Conservation (phyloP, 345 rosid species). For the Euclidium syriacum region DNA sequence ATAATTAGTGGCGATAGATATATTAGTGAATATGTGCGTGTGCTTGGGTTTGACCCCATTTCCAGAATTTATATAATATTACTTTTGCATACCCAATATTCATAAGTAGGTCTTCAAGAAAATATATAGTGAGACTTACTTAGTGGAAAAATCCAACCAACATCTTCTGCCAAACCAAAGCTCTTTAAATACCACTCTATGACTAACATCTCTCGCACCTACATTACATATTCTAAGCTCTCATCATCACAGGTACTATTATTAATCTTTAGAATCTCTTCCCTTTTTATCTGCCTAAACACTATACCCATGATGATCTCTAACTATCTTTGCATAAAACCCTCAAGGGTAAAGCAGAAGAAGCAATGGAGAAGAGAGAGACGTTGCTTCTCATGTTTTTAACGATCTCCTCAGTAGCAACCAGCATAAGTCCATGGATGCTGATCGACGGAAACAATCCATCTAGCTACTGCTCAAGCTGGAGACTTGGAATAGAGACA, state of each 20-base stretch:
- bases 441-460: slow-evolving; percentile 18
- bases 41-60: slow-evolving; percentile 20
- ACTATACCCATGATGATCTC: too few relatives aligned
- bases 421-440: not conserved
- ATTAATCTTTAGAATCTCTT: slow-evolving; percentile 5
- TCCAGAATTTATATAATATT: not conserved
- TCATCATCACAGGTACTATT: slow-evolving; percentile 2
- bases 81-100: slow-evolving; percentile 19
- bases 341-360: not conserved
- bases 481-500: slow-evolving; percentile 78
- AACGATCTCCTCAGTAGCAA: slow-evolving; percentile 31
- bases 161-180: slow-evolving; percentile 26
- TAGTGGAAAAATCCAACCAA: slow-evolving; percentile 16
- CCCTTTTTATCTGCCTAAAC: too few relatives aligned
- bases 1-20: slow-evolving; percentile 11
- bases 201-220: slow-evolving; percentile 8
- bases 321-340: slow-evolving; percentile 15
- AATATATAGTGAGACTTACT: not conserved
- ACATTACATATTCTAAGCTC: slow-evolving; percentile 9
- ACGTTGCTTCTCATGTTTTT: slow-evolving; percentile 28
- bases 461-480: slow-evolving; percentile 59
- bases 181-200: slow-evolving; percentile 20
- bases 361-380: slow-evolving; percentile 35
- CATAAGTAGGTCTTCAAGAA: not conserved
- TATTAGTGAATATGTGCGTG: slow-evolving; percentile 13